Conservation (phyloP, 1,284 basidiomycete genomes). For the Fomitopsis pinicola region DNA sequence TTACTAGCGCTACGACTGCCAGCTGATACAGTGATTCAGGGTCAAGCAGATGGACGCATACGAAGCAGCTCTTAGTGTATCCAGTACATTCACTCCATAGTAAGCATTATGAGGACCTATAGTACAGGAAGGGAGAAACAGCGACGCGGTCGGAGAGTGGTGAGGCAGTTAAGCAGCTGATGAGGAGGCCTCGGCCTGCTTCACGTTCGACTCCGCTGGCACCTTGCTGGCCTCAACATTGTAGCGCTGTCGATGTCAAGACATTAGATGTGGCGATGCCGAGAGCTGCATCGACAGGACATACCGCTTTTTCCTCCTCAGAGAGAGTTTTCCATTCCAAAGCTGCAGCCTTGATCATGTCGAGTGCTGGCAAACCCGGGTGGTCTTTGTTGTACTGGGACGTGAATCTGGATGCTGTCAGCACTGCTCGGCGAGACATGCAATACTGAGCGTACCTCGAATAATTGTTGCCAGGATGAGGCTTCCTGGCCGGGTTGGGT, state of each 20-base stretch:
- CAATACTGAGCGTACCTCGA: not conserved
- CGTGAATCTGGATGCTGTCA: not conserved
- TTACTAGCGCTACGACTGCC: too few species aligned
- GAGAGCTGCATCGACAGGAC: not conserved
- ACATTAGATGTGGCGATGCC: not conserved
- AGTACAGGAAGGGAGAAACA: not conserved
- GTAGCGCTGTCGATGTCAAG: not conserved
- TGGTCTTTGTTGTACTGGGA: not conserved
- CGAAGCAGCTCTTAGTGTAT: too few species aligned
- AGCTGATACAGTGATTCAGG: too few species aligned
- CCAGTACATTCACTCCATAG: too few species aligned
- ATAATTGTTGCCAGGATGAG: not conserved
- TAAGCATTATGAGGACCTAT: not conserved
- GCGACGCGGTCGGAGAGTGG: too few species aligned
- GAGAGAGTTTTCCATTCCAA: conserved; percentile 8
- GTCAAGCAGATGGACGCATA: too few species aligned
- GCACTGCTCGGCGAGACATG: not conserved
- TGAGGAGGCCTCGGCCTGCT: not conserved
- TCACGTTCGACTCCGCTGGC: not conserved
- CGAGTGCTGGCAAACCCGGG: not conserved
- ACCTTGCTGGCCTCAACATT: too few species aligned
- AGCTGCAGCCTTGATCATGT: not conserved
- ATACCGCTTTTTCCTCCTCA: conserved; percentile 13
- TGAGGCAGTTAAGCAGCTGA: not conserved
- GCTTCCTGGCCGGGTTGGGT: not conserved